Conservation (phyloP, 2,329 filamentous ascomycete species). For the Fusarium bactridioides region DNA sequence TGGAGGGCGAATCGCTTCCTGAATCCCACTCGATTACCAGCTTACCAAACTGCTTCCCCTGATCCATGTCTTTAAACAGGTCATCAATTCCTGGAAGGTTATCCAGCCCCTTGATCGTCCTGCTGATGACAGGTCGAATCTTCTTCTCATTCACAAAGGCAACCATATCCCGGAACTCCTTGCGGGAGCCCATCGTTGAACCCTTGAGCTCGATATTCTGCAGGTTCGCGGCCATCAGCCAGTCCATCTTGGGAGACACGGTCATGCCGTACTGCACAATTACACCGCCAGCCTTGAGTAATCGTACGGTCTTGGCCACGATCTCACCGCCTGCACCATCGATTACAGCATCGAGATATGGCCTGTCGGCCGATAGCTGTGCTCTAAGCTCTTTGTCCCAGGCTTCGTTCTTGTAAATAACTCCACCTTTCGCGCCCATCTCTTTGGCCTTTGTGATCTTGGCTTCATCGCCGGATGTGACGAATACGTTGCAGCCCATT, state of each 20-base stretch:
- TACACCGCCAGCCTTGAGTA: conserved; percentile 85
- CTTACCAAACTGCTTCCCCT: conserved; percentile 89
- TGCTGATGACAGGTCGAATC: conserved; percentile 80
- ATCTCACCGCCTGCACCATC: conserved; percentile 92
- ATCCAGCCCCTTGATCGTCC: conserved; percentile 75
- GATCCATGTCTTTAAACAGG: conserved; percentile 88
- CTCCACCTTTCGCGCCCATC: conserved; percentile 83
- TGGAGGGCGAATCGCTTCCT: conserved; percentile 46
- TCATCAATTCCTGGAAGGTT: conserved; percentile 81
- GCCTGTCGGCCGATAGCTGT: conserved; percentile 69
- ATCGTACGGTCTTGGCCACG: conserved; percentile 69
- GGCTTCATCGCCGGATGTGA: conserved; percentile 76
- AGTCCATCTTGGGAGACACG: conserved; percentile 82
- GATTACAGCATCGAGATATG: conserved; percentile 81
- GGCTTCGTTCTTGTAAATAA: conserved; percentile 76
- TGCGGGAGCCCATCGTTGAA: conserved; percentile 88
- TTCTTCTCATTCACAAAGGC: conserved; percentile 77
- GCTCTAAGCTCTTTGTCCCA: conserved; percentile 82
- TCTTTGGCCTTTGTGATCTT: conserved; percentile 77
- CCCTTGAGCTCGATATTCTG: conserved; percentile 89
- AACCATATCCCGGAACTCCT: conserved; percentile 92
- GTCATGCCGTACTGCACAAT: conserved; percentile 94
- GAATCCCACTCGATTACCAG: conserved; percentile 77
- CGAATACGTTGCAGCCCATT: conserved; percentile 78
- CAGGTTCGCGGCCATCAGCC: conserved; percentile 82